phyloP scores from a whole-genome alignment of 495 filamentous ascomycete genomes.

The Xylaria grammica region DNA sequence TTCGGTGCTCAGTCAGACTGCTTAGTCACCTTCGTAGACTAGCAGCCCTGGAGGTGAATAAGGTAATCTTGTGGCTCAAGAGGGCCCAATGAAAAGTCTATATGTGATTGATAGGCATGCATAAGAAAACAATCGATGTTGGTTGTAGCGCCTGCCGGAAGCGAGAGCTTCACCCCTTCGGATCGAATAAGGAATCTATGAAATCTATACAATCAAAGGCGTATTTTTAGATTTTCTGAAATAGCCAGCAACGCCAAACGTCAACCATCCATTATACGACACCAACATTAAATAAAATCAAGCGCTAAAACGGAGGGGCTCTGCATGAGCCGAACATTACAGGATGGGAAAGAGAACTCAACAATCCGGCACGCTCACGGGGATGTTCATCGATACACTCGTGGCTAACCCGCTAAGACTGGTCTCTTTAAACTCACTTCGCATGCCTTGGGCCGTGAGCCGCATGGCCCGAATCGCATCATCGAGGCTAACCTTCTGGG shows the following conservation, averaged over 20 bases:
- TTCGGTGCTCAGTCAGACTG: no score
- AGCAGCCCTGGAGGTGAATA: neutral
- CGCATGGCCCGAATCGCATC: conserved; percentile 44
- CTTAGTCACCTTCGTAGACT: neutral
- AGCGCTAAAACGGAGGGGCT: neutral
- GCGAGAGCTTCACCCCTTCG: neutral
- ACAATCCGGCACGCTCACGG: conserved; percentile 44
- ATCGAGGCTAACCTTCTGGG: conserved; percentile 41
- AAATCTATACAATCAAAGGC: neutral
- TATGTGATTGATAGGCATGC: neutral
- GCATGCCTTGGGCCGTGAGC: conserved; percentile 41
- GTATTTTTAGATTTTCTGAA: neutral
- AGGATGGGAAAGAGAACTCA: conserved; percentile 19
- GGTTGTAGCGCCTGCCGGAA: neutral
- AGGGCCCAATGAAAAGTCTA: neutral
- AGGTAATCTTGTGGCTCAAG: neutral
- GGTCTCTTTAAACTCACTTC: conserved; percentile 46
- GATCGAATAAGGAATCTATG: neutral
- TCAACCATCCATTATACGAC: neutral
- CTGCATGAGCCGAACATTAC: neutral
- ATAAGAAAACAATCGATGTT: conserved; percentile 3
- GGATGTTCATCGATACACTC: conserved; percentile 42
- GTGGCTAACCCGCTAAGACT: conserved; percentile 43
- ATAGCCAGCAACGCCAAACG: conserved; percentile 13
- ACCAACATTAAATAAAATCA: neutral